Percentiles rank a stretch among this genome's conserved stretches.
Evolutionary conservation across 345 rosid genomes (phyloP).

Genomic region (Syzygium aqueum): DNA sequence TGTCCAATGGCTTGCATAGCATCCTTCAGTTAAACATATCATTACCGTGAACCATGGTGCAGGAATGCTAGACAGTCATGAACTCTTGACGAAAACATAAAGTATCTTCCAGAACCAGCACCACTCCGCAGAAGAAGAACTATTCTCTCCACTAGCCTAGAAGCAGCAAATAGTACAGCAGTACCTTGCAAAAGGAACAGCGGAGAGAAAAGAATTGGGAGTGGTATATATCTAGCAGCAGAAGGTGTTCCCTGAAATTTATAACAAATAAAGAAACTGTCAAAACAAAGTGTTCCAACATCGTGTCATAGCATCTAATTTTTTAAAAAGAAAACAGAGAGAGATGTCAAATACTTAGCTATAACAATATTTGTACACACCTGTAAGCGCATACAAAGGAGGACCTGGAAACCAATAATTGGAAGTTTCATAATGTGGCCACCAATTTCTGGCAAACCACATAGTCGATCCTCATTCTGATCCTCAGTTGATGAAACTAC

Average conservation of each 20-base stretch:
- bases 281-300: slow-evolving; percentile 10
- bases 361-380: slow-evolving; percentile 18
- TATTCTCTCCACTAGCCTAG: slow-evolving; percentile 70
- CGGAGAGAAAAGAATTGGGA: slow-evolving; percentile 78
- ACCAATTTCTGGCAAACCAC: slow-evolving; percentile 87
- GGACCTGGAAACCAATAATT: slow-evolving; percentile 70
- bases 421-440: slow-evolving; percentile 94
- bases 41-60: slow-evolving; percentile 98
- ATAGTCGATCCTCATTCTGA: slow-evolving; percentile 45
- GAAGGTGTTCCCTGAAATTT: slow-evolving; percentile 81
- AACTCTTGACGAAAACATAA: slow-evolving; percentile 54
- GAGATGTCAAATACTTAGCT: background rate
- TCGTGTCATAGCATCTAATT: background rate
- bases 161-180: slow-evolving; percentile 72
- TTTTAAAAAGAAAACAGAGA: background rate
- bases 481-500: slow-evolving; percentile 59
- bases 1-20: background rate
- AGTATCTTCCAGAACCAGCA: slow-evolving; percentile 66
- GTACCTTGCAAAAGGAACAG: slow-evolving; percentile 82
- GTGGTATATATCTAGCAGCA: slow-evolving; percentile 67
- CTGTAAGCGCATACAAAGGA: slow-evolving; percentile 92
- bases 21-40: background rate
- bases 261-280: slow-evolving; percentile 9
- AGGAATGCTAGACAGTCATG: slow-evolving; percentile 84
- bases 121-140: slow-evolving; percentile 58